Evolutionary conservation across 345 rosid genomes (phyloP), one percentile per base, ranked within the genome.

Genomic region (Gossypium bickii): DNA sequence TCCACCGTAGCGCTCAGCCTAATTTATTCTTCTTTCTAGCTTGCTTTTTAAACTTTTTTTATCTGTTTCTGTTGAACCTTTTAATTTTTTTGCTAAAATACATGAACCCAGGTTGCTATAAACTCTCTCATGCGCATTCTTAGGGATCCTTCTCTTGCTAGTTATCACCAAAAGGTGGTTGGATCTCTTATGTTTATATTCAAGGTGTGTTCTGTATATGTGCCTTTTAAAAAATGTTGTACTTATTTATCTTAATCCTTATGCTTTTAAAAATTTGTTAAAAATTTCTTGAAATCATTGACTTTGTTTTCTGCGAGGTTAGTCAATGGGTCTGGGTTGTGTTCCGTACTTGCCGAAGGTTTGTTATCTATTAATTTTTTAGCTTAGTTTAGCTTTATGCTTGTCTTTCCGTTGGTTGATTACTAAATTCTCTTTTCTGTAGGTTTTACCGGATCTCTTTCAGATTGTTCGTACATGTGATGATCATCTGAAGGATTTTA

Each of bases 371-470:
- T 47, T 29, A 49, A 41, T 73, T 59, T 80, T 70, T 77, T 56
- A 52, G 17, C 55, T 44, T 9, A 53, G 22, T 41, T 64, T 8
- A 9, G 45, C 9, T 75, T 34, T 66, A 34, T 49, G 59, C 60
- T 56, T 12, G 41, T 74, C 22, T 20, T 20, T 24, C 10, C 15
- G 48, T 29, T 17, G 43, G 17, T 45, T 47, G 41, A 34, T 34
- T 34, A 34, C 41, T 34, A 34, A 0, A 25, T 18, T 60, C 47
- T 44, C 58, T 71, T 24, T 64, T 69, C 53, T 74, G 53, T 66
- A 95, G 99, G 99, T 95, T 80, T 84, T 95, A 81, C 99, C 96
- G 47, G 99, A 95, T 86, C 97, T 95, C 80, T 95, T 93, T 81
- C 91, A 90, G 88, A 95, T 85, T 71, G 97, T 93, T 68, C 92